These are phyloP conservation scores for Priceomyces fermenticarens DNA, from an alignment of 805 yeast species.

Conservation along the genomic window DNA sequence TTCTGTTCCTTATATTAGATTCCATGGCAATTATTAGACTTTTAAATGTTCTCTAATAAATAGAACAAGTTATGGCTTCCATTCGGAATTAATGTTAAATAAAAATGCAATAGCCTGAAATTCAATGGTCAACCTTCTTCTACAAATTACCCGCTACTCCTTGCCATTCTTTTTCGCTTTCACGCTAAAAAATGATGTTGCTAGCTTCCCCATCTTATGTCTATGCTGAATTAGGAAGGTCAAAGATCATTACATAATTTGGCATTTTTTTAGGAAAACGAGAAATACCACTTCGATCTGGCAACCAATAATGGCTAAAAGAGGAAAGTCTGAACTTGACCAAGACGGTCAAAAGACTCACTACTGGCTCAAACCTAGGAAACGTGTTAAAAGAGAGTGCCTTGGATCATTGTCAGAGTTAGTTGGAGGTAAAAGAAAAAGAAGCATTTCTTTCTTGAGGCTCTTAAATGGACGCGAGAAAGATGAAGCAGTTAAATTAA, in stretches of 20 bases:
- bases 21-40: not conserved
- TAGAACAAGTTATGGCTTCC: no score
- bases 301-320: slow-evolving; percentile 6
- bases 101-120: no score
- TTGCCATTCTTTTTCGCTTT: no score
- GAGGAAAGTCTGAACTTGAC: slow-evolving; percentile 8
- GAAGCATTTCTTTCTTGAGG: slow-evolving; percentile 19
- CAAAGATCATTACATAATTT: not conserved
- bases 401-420: slow-evolving; percentile 2
- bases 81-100: no score
- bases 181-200: not conserved
- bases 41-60: no score
- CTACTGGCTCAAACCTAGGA: slow-evolving; percentile 22
- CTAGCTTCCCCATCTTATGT: not conserved
- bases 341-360: slow-evolving; percentile 31
- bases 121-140: no score
- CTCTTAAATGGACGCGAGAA: slow-evolving; percentile 24
- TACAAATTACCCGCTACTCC: no score
- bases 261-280: not conserved
- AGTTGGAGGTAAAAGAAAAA: slow-evolving; percentile 1
- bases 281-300: not conserved
- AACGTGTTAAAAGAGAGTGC: slow-evolving; percentile 2
- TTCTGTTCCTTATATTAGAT: not conserved
- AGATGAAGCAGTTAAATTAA: slow-evolving; percentile 13
- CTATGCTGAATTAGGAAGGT: not conserved